Evolutionary conservation across 139 green algal genomes (phyloP), one percentile per base, ranked within the genome.

Genomic region (Picochlorum sp.): DNA sequence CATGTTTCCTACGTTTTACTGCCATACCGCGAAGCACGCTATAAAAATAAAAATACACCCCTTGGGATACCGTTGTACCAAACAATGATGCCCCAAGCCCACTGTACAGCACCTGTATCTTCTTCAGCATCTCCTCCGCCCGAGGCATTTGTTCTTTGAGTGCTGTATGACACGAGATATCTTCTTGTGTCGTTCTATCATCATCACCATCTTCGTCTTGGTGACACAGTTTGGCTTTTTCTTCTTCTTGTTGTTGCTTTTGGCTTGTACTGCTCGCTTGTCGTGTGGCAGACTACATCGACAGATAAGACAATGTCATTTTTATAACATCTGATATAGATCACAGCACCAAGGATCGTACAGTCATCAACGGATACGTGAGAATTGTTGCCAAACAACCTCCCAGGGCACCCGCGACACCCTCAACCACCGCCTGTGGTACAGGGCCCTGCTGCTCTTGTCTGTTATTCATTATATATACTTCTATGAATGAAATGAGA

Each of bases 1-100:
- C 24, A 3, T 28, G 45, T 6, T 45, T 28, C 20, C 66, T 52
- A 52, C 76, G 67, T 23, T 23, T 24, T 45, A 78, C 70, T 4
- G 75, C 75, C 38, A 66, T 50, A 10, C 62, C 37, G 4, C 75
- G 71, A 47, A 78, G 62, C 56, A 72, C 30, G 21, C 23, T 59
- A 69, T 80, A 80, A 1, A 93, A 60, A 66, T 90, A 94, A 66
- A 92, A 94, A 73, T 96, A 96, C 8, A 95, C 63, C 20, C 82
- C 83, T 52, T 95, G 85, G 7, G 72, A 86, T 6, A 84, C 62
- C 4, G 79, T 84, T n/a, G 88, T 94, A 26, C 87, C 88, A 4
- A 86, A 63, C 38, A 95, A 60, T 2, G 78, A 71, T 9, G 88
- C 78, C 51, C 77, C 41, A 30, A 96, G 31, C 6, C 88, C 86